Base-by-base conservation (phyloP, 805 yeast species). In the Candida ipomoeae region DNA sequence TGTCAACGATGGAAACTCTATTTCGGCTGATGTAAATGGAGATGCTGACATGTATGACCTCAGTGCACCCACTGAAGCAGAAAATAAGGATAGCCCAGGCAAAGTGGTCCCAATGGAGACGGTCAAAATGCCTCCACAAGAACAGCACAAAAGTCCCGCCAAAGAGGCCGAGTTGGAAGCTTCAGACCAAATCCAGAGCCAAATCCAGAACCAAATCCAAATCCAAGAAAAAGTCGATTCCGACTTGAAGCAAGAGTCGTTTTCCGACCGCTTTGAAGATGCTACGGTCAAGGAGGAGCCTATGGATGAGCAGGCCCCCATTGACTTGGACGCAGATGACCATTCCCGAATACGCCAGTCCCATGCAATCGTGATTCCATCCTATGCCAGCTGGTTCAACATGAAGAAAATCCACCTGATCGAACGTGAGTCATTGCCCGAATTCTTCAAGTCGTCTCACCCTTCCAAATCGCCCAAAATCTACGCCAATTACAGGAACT, bases 321-420 rank as follows among this genome's bases (percentile, higher is more conserved):
- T 52, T n/a, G 50, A 54, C 36, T 38, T 53, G 37, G 48, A 54
- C 29, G 56, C 55, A 7, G 53, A 58, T 37, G 60, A 55, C 41
- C 51, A 54, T 23, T 46, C 60, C 5, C 49, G 62, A n/a, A 46
- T 57, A 33, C 68, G 69, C 50, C 97, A 91, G 68, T 82, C 96
- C 0, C 96, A 89, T 62, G 82, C 90, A 0, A 84, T 90, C 41
- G 84, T 90, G 3, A 75, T 90, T 26, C 97, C 97, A 5, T 88
- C 96, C 0, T 91, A 89, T 64, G 78, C 96, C 0, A 69, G 85
- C 31, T 91, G 97, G 97, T 90, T 90, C 64, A 77, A 83, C 49
- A 77, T 87, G 77, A 78, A 78, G 43, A 80, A 78, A 46, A 78
- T 90, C 40, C 88, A 89, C 62, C 80, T 79, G 46, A 85, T 91